Percentiles rank a stretch among this genome's conserved stretches.
Conservation (phyloP, 805 yeast genomes). For the Saccharomycopsis babjevae region DNA sequence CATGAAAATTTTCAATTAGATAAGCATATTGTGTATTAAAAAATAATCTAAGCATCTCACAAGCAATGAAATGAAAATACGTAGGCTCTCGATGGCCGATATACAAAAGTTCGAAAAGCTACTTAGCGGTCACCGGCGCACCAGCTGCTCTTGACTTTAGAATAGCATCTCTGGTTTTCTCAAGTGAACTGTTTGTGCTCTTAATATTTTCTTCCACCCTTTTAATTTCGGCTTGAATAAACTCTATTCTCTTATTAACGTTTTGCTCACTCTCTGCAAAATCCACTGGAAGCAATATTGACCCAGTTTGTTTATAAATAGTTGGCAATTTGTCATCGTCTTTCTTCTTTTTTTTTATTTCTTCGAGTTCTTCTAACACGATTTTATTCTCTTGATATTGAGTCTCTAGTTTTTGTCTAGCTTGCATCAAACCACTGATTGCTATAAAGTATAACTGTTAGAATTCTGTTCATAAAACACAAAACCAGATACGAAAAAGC, state of each 20-base stretch:
- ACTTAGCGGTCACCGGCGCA: not conserved
- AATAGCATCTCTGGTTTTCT: slow-evolving; percentile 46
- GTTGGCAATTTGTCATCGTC: slow-evolving; percentile 48
- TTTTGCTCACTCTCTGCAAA: slow-evolving; percentile 70
- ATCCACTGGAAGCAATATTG: slow-evolving; percentile 86
- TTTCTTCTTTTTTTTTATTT: slow-evolving; percentile 9
- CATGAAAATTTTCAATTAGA: too few species aligned
- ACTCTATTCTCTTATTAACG: slow-evolving; percentile 83
- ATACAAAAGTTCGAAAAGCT: not conserved
- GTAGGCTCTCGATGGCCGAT: not conserved
- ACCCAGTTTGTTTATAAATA: slow-evolving; percentile 84
- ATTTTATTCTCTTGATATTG: slow-evolving; percentile 91
- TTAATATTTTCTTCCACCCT: slow-evolving; percentile 67
- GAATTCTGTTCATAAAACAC: not conserved
- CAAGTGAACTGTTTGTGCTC: slow-evolving; percentile 44
- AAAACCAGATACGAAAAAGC: not conserved
- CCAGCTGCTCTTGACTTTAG: slow-evolving; percentile 34
- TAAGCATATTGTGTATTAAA: not conserved
- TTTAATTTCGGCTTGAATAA: slow-evolving; percentile 66
- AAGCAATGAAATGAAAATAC: not conserved
- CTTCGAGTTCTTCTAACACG: slow-evolving; percentile 70
- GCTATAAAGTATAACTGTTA: not conserved
- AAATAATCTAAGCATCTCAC: not conserved
- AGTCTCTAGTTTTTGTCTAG: slow-evolving; percentile 83
- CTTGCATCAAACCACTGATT: slow-evolving; percentile 30